These are phyloP conservation scores for Ceratobasidium sp. DNA, from an alignment of 1,284 basidiomycete genomes.

Conservation along the genomic window DNA sequence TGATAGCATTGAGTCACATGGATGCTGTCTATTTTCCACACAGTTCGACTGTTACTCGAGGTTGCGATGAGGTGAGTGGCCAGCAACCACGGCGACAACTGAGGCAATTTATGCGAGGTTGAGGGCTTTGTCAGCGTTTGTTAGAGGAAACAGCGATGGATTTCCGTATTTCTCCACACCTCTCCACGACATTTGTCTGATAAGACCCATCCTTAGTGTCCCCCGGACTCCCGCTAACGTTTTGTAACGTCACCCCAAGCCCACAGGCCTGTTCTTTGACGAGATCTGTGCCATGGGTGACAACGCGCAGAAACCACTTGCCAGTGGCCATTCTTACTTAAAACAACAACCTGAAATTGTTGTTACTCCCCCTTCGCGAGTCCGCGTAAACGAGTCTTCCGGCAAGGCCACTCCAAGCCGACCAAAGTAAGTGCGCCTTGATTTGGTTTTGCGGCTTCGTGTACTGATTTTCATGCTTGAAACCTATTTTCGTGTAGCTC, in stretches of 20 bases:
- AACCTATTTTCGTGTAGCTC: background rate
- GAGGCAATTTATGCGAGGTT: slow-evolving; percentile 18
- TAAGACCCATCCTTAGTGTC: background rate
- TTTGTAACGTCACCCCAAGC: slow-evolving; percentile 22
- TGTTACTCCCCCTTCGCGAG: background rate
- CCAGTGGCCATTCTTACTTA: background rate
- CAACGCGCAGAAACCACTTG: background rate
- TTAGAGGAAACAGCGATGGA: background rate
- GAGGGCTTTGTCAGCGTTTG: slow-evolving; percentile 14
- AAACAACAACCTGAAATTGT: slow-evolving; percentile 19
- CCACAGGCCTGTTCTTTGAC: background rate
- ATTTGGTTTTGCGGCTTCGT: background rate
- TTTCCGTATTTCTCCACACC: background rate
- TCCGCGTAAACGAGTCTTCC: background rate
- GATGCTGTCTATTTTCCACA: too few species aligned
- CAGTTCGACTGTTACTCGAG: too few species aligned
- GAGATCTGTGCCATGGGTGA: background rate
- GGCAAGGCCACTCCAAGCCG: background rate
- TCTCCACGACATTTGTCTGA: slow-evolving; percentile 30
- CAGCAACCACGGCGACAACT: too few species aligned
- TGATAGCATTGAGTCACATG: too few species aligned
- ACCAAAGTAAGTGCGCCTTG: background rate
- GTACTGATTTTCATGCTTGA: background rate
- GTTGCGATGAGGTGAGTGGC: too few species aligned
- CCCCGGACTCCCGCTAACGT: slow-evolving; percentile 8